Base-by-base conservation (phyloP, 176 grass and related monocot species). In the Areca catechu region DNA sequence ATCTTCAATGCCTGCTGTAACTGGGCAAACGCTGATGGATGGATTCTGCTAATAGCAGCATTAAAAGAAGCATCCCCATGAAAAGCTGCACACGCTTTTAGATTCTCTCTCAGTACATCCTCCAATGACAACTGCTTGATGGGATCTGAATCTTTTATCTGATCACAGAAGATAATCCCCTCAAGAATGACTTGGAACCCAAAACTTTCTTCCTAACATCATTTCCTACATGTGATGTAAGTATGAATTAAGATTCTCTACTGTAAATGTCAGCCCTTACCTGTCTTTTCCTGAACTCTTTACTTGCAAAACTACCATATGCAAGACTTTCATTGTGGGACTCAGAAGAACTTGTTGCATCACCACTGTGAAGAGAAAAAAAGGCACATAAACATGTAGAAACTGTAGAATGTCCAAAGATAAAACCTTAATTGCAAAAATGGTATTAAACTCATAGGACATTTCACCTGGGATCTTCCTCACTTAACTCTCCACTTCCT, bases 1-100 rank as follows among this genome's bases (percentile, higher is more conserved):
- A 79, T 98, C 75, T 92, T 98, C 70, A 98, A 60, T 50, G 84
- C 93, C 50, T 87, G 87, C 74, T 92, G 80, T 61, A 98, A 71
- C 78, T 98, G 84, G 74, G 93, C 84, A 71, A 98, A 89, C 53
- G 84, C 81, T 62, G 93, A 71, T n/a, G 93, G 93, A 79, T 98
- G 87, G 43, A 98, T 88, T 61, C 81, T 83, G 58, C 81, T 67
- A 52, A 98, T 92, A 65, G 93, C 93, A 28, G 84, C 84, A 78
- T 85, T 98, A 67, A 98, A 98, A 24, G 76, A 74, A 62, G 78
- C 61, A 55, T 98, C 84, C 68, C 93, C 93, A 16, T 92, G 93
- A 73, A 89, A 67, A 76, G 80, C 52, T 24, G 86, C 80, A 88
- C 83, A 98, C 53, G 87, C 74, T 61, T 98, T 98, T 18, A 98